Base-by-base conservation (phyloP, 805 yeast genomes). In the Schizosaccharomyces osmophilus region DNA sequence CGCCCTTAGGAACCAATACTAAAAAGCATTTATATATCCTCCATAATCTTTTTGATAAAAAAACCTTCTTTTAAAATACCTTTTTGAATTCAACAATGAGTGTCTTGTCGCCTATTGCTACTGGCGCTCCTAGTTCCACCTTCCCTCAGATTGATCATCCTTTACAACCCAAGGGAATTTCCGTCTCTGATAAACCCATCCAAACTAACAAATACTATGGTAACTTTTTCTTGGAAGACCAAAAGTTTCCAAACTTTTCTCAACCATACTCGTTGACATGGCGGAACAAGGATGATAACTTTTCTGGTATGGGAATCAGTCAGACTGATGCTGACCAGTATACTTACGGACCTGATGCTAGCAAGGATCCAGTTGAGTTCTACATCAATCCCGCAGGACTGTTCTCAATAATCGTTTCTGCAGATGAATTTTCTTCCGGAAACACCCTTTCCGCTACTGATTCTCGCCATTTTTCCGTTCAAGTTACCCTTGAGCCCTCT, bases 181-280 rank as follows among this genome's bases (percentile, higher is more conserved):
- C 48, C 19, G 36, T 39, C 19, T n/a, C 54, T 5, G 24, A 15
- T 3, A 9, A 24, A 19, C 61, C 82, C 1, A 75, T 78, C 63
- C 81, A 82, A 67, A 87, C 95, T 26, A 85, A 86, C 74, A 85
- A 84, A 71, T 86, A 85, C 70, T 84, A 79, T 71, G 78, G 80
- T 45, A 85, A 86, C 69, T 68, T 85, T 67, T 72, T 82, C 65
- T 72, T 84, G 31, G 83, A 74, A 24, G 71, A 70, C 60, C 87
- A 81, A 70, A 71, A 75, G 29, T 73, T 75, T 61, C 77, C 81
- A 60, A 78, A 77, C 4, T 84, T 78, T 73, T 75, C 84, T 6
- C 82, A 80, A 66, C 94, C 95, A 22, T 85, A 84, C 68, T 75
- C 79, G 1, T 69, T 82, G 59, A 82, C 79, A 76, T 80, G 81